Conservation (phyloP, 352 stramenopile genomes). For the Pythium oligandrum region DNA sequence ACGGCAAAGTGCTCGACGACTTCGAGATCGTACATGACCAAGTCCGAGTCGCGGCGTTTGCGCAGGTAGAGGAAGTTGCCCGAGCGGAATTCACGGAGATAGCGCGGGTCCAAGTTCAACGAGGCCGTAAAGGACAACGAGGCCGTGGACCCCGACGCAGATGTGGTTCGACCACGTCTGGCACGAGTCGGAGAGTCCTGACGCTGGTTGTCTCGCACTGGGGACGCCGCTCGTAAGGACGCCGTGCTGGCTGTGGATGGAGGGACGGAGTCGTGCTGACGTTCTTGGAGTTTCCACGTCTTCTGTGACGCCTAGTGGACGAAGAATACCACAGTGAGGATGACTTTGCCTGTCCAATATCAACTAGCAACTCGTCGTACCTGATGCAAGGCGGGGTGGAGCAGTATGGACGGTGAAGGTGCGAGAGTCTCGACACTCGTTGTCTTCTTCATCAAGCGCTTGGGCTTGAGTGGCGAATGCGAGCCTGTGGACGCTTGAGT, state of each 20-base stretch:
- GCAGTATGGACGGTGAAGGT: too few relatives aligned
- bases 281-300: slow-evolving; percentile 38
- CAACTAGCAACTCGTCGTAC: slow-evolving; percentile 6
- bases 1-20: slow-evolving; percentile 81
- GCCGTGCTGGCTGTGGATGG: slow-evolving; percentile 1
- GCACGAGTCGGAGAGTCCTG: slow-evolving; percentile 5
- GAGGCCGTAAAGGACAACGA: slow-evolving; percentile 68
- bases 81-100: slow-evolving; percentile 67
- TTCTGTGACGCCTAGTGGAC: slow-evolving; percentile 42
- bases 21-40: slow-evolving; percentile 81
- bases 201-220: neutral
- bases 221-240: slow-evolving; percentile 8
- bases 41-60: slow-evolving; percentile 53
- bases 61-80: slow-evolving; percentile 83
- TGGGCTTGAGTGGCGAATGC: slow-evolving; percentile 38
- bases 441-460: slow-evolving; percentile 48
- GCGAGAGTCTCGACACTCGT: slow-evolving; percentile 12
- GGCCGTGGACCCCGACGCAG: neutral
- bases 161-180: slow-evolving; percentile 1
- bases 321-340: too few relatives aligned
- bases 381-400: slow-evolving; percentile 46
- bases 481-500: neutral
- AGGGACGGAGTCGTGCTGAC: neutral
- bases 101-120: slow-evolving; percentile 65
- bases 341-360: neutral